Percentiles rank a stretch among this genome's conserved stretches.
phyloP scores from a whole-genome alignment of 164 flowering plant species.

The Umbellularia californica region DNA sequence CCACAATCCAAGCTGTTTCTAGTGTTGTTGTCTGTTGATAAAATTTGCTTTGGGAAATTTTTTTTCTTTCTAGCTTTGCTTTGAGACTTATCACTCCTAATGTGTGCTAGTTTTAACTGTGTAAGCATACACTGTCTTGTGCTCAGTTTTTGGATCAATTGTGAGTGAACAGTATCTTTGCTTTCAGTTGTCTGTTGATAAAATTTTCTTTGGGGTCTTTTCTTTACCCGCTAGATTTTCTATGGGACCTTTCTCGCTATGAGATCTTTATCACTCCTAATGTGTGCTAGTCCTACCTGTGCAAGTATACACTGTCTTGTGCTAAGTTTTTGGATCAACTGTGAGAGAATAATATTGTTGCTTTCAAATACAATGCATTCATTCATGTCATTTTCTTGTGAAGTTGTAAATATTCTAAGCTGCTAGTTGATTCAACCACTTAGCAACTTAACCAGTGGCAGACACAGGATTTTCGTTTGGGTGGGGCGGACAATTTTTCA shows the following conservation, averaged over 20 bases:
- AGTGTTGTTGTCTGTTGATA: neutral
- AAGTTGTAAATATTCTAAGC: neutral
- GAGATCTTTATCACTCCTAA: neutral
- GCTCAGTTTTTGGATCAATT: neutral
- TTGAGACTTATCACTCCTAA: neutral
- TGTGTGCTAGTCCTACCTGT: neutral
- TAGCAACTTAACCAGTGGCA: too few species aligned
- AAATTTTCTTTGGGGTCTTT: neutral
- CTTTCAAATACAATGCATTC: neutral
- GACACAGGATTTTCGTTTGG: too few species aligned
- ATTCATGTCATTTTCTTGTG: neutral
- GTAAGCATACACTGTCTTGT: neutral
- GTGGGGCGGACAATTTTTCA: too few species aligned
- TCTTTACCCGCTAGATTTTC: too few species aligned
- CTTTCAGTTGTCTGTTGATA: neutral
- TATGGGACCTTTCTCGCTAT: too few species aligned
- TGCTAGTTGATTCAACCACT: neutral
- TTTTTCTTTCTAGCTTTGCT: too few species aligned
- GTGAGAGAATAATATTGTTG: too few species aligned
- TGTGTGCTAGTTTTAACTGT: neutral
- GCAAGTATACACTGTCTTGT: neutral
- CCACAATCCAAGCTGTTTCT: neutral
- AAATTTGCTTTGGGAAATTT: neutral
- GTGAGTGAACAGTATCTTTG: too few species aligned
- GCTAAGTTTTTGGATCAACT: neutral